Conservation (phyloP, 345 rosid genomes). For the Iberis pinnata region DNA sequence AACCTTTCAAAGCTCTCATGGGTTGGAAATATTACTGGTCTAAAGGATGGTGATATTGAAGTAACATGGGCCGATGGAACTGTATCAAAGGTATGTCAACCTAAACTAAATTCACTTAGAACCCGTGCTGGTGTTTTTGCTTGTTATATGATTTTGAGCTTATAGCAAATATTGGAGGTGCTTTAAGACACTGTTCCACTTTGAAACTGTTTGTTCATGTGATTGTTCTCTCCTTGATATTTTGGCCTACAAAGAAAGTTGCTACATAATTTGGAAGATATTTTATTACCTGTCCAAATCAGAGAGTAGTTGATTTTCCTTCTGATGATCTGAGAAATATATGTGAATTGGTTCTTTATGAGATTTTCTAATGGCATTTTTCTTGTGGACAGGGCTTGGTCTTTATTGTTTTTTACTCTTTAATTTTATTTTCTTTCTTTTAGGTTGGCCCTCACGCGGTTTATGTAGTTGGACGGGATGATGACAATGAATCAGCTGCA, state of each 20-base stretch:
- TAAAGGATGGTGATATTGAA: slow-evolving; percentile 89
- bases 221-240: slow-evolving; percentile 1
- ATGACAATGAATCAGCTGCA: slow-evolving; percentile 74
- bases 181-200: background rate
- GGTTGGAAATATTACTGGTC: slow-evolving; percentile 94
- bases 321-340: slow-evolving; percentile 3
- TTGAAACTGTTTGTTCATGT: no score
- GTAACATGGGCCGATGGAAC: slow-evolving; percentile 98
- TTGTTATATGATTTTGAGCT: slow-evolving; percentile 1
- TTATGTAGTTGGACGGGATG: slow-evolving; percentile 93
- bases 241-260: background rate
- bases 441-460: slow-evolving; percentile 99
- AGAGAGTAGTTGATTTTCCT: background rate
- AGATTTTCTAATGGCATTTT: background rate
- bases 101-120: slow-evolving; percentile 13
- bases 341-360: slow-evolving; percentile 11
- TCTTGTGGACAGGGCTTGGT: slow-evolving; percentile 17
- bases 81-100: slow-evolving; percentile 71
- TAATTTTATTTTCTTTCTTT: slow-evolving; percentile 18
- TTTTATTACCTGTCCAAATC: no score
- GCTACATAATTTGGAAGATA: slow-evolving; percentile 8
- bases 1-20: slow-evolving; percentile 69
- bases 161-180: slow-evolving; percentile 4
- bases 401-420: slow-evolving; percentile 18
- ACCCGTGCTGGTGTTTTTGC: slow-evolving; percentile 14